Evolutionary conservation across 108 stramenopile species (phyloP).

Genomic region (Schizochytrium sp.): DNA sequence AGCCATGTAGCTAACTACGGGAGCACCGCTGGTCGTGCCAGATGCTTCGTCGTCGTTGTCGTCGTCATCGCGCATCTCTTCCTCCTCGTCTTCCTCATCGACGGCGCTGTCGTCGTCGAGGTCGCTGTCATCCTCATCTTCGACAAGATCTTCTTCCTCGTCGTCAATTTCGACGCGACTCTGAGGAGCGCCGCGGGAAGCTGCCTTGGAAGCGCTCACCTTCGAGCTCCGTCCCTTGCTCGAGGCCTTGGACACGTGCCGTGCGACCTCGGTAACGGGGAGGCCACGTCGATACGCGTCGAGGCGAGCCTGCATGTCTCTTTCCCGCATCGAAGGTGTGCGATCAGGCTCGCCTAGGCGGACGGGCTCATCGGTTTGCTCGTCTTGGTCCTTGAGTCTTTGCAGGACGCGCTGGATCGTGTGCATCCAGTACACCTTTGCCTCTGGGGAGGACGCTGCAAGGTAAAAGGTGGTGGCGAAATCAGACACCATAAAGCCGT

Average conservation of each 20-base stretch:
- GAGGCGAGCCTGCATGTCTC: neutral
- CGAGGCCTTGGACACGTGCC: neutral
- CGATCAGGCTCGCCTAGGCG: neutral
- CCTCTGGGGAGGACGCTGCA: neutral
- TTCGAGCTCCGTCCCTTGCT: neutral
- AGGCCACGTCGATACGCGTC: neutral
- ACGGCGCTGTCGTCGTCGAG: too few relatives aligned
- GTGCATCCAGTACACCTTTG: constrained; percentile 7
- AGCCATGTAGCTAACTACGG: too few relatives aligned
- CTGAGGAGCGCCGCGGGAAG: too few relatives aligned
- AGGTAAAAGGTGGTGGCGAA: neutral
- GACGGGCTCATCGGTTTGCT: neutral
- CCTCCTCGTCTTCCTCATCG: too few relatives aligned
- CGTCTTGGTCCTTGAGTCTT: neutral
- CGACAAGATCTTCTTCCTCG: too few relatives aligned
- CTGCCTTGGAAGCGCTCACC: too few relatives aligned
- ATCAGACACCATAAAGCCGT: constrained; percentile 12
- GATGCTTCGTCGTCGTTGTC: too few relatives aligned
- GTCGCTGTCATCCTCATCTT: too few relatives aligned
- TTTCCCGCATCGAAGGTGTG: neutral
- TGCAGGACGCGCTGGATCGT: neutral
- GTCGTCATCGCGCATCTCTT: too few relatives aligned
- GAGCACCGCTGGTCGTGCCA: too few relatives aligned
- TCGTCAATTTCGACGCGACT: too few relatives aligned
- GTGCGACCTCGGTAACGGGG: neutral